Base-by-base conservation (phyloP, 768 basidiomycete species). In the Tricholoma hemisulphureum region DNA sequence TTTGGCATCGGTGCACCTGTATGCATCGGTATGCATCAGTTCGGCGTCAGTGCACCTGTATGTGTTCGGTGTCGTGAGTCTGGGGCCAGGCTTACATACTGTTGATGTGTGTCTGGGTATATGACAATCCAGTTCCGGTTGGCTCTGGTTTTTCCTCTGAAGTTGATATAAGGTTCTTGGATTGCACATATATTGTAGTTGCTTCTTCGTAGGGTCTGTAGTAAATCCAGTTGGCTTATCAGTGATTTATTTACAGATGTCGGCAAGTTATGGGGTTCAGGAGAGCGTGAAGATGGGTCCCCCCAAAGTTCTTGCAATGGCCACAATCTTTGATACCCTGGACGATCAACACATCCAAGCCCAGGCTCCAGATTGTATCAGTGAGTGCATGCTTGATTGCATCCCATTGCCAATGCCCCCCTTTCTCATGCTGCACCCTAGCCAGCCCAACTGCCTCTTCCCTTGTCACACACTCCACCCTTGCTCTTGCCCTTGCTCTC, bases 381-480 rank as follows among this genome's bases (percentile, higher is more conserved):
- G 69, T 32, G 4, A 77, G 49, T 2, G 46, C 45, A 1, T 63
- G 64, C 39, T 76, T 76, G 53, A 76, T 65, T 2, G 53, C 11
- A 55, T 78, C 75, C 0, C 71, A 54, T 1, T 69, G 68, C 60
- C 67, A 76, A 53, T 78, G 77, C 0, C 74, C 74, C 0, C 61
- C 57, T 6, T 62, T 16, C 28, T 21, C 24, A 23, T 74, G 71
- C 31, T 62, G 57, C 2, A 57, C 45, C 31, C 56, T 26, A 4
- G 71, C 73, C 35, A 62, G 28, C 32, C 37, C 58, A 1, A 57
- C 49, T 2, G 70, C 69, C 46, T 74, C 73, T 37, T 20, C 56
- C 51, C 64, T 59, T 1, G 68, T 63, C 0, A 74, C 49, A 29
- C 73, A 76, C 45, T 74, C 73, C 16, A 62, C 39, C 29, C 60